phyloP scores from a whole-genome alignment of 192 early-diverging fungal species.

The Phlyctochytrium arcticum region DNA sequence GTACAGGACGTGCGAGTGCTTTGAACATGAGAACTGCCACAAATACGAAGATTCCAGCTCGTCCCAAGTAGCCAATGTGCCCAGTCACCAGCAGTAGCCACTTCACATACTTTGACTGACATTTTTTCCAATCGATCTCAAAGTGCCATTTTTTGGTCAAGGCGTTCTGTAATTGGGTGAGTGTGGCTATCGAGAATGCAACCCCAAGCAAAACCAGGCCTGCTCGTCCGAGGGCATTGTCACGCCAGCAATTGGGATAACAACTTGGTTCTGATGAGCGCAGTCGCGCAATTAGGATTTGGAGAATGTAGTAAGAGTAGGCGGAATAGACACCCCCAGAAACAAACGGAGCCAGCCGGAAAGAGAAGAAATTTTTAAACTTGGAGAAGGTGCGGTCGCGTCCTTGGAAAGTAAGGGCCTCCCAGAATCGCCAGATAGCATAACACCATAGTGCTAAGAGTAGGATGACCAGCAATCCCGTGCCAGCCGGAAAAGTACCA shows the following conservation, averaged over 20 bases:
- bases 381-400: conserved; percentile 28
- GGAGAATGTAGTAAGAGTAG: conserved; percentile 14
- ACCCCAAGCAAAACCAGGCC: conserved; percentile 30
- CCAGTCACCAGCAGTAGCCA: conserved; percentile 26
- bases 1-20: conserved; percentile 10
- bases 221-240: conserved; percentile 14
- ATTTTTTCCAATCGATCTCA: conserved; percentile 6
- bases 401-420: conserved; percentile 38
- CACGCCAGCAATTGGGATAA: conserved; percentile 35
- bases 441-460: conserved; percentile 39
- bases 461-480: conserved; percentile 31
- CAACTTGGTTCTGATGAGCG: conserved; percentile 1
- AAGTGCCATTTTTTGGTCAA: conserved; percentile 32
- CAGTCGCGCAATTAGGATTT: conserved; percentile 26
- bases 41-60: conserved; percentile 48
- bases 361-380: conserved; percentile 44
- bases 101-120: conserved; percentile 12
- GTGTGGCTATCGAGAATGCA: conserved; percentile 38
- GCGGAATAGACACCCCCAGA: conserved; percentile 38
- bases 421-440: conserved; percentile 48
- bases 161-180: conserved; percentile 38
- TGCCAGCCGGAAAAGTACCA: conserved; percentile 31
- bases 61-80: conserved; percentile 40
- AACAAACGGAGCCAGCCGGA: conserved; percentile 38
- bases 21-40: conserved; percentile 39